Base-by-base conservation (phyloP, 1,284 basidiomycete genomes). In the Vanrija sp. region DNA sequence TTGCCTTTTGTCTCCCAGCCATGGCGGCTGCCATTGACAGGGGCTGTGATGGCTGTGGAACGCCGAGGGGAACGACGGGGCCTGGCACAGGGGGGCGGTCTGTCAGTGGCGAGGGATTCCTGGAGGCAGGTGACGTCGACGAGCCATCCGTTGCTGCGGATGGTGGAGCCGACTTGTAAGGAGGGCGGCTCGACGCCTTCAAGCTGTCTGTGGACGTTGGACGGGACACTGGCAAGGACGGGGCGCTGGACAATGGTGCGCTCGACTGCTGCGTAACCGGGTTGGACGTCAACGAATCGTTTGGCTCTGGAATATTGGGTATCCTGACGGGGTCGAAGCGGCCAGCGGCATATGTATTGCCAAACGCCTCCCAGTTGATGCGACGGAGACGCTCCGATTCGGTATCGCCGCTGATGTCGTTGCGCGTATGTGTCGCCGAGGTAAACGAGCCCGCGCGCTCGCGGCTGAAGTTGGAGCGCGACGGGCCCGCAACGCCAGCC, bases 311-410 rank as follows among this genome's bases (percentile, higher is more conserved):
- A 7, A 81, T 84, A 60, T 82, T 82, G 0, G 89, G 89, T 0
- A 83, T 86, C 51, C 80, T 80, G 61, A 85, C 83, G 3, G 89
- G 87, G 68, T 89, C 87, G 86, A 89, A 92, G 55, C 83, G 79
- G 12, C 89, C 89, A 24, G 80, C 71, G 0, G 88, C 83, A 68
- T 92, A 91, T 0, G 86, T 84, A 41, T 79, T 75, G 56, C 87
- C 82, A 69, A 91, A 91, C 0, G 84, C 83, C 18, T 81, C 79
- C 89, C 89, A 91, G 67, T 46, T 56, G 25, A 62, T 8, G 19
- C 36, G 19, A 45, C 37, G 25, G 37, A n/a, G 23, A 24, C 42
- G 22, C 45, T 37, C 18, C 36, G 35, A 41, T 4, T 41, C 22
- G 6, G 18, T 23, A 35, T 18, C 41, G 27, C 22, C 41, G 23